Conservation (phyloP, 108 stramenopile genomes). For the Pseudonitzschia pungens region DNA sequence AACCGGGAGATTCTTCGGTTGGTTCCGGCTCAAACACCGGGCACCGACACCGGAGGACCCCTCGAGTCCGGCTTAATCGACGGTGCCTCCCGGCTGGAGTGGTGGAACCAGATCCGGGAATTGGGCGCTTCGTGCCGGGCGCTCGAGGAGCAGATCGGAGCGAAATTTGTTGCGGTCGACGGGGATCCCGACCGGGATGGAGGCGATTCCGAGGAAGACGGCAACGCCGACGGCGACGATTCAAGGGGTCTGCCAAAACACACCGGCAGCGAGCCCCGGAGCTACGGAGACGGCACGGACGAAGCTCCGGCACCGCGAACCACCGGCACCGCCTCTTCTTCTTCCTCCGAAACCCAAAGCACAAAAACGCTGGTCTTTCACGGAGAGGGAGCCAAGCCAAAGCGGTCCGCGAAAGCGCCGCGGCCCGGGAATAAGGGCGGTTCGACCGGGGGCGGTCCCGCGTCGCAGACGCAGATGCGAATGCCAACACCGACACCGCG, state of each 20-base stretch:
- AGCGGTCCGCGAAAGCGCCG: slow-evolving; percentile 6
- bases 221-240: neutral
- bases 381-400: slow-evolving; percentile 10
- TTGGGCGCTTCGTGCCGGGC: slow-evolving; percentile 18
- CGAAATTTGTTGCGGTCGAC: neutral
- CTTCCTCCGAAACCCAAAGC: slow-evolving; percentile 3
- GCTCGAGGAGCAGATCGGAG: slow-evolving; percentile 20
- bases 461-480: neutral
- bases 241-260: neutral
- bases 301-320: neutral
- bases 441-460: neutral
- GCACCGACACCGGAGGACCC: too few relatives aligned
- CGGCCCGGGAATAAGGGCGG: too few relatives aligned
- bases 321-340: too few relatives aligned
- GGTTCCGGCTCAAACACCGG: too few relatives aligned
- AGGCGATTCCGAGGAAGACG: neutral
- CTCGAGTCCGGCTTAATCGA: too few relatives aligned
- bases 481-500: slow-evolving; percentile 4
- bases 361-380: slow-evolving; percentile 24
- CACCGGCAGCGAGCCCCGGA: neutral
- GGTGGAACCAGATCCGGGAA: slow-evolving; percentile 22
- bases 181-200: neutral
- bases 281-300: slow-evolving; percentile 2
- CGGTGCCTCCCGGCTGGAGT: neutral
- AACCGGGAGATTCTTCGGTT: too few relatives aligned